Evolutionary conservation across 768 basidiomycete genomes (phyloP), one percentile per base, ranked within the genome.

Genomic region (Mycena crocata): DNA sequence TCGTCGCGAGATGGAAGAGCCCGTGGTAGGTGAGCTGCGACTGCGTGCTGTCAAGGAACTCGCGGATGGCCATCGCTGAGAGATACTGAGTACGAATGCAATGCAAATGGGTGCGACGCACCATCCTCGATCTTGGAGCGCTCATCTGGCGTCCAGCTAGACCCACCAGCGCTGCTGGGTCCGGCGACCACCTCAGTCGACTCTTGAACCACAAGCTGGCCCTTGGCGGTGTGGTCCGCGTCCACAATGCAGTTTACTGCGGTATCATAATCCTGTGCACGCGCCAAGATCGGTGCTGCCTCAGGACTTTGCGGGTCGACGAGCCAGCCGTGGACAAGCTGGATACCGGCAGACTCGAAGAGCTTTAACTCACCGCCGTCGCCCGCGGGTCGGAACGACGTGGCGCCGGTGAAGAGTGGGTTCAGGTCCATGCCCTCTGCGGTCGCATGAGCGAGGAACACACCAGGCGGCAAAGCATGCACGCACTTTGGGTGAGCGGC

Each of bases 11-110:
- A 37, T 90, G 86, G 76, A 96, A 95, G 35, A 96, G 84, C 0
- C 95, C 95, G 58, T 94, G 86, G 72, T 96, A 96, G 0, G 95
- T 96, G 60, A 97, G 77, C 73, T 98, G 96, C 2, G 93, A 94
- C 65, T 87, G 85, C 0, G 92, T 90, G 21, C 79, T 79, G 57
- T 92, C 85, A 51, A 98, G 82, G 77, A 93, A 94, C 14, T 83
- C 79, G 14, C 88, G 89, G 32, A 94, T 84, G 39, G 85, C 78
- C 64, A 93, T 80, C 0, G 94, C 94, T 95, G 54, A 1, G 30
- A 34, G 13, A 24, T 51, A 57, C n/a, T 46, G 37, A 62, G 34
- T n/a, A 62, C 23, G 68, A 24, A 42, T 21, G n/a, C n/a, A n/a
- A 44, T 31, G 61, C 54, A 21, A 57, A 66, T 28, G 30, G 37